phyloP scores from a whole-genome alignment of 2,329 filamentous ascomycete genomes.

The Sporothrix variecibatus region DNA sequence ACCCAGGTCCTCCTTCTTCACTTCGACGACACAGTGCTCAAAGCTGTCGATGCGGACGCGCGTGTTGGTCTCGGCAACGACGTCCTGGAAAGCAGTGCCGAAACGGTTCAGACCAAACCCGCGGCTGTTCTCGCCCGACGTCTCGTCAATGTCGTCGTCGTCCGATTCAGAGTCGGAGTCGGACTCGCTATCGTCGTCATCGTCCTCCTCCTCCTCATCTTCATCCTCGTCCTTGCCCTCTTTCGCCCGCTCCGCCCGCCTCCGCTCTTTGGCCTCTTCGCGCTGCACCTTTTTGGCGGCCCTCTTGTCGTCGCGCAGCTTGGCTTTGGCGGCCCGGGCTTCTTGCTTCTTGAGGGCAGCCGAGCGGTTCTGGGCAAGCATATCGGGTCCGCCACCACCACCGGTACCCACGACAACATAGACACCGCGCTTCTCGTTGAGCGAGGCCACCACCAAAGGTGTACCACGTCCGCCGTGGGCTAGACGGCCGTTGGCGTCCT shows the following conservation, averaged over 20 bases:
- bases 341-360: constrained; percentile 63
- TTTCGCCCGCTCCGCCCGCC: constrained; percentile 46
- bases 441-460: constrained; percentile 84
- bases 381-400: constrained; percentile 76
- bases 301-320: constrained; percentile 59
- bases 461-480: constrained; percentile 71
- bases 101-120: constrained; percentile 85
- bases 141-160: constrained; percentile 44
- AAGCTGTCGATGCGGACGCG: constrained; percentile 93
- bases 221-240: background rate
- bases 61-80: constrained; percentile 86
- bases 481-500: constrained; percentile 69
- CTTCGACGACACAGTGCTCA: constrained; percentile 95
- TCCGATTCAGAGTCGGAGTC: constrained; percentile 41
- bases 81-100: constrained; percentile 92
- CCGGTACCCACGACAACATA: constrained; percentile 94
- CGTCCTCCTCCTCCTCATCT: constrained; percentile 39
- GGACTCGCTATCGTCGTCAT: constrained; percentile 50
- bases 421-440: constrained; percentile 83
- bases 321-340: constrained; percentile 65
- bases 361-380: constrained; percentile 65
- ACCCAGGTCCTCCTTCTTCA: constrained; percentile 91
- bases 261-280: constrained; percentile 63
- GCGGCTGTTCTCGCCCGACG: constrained; percentile 43
- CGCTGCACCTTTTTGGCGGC: constrained; percentile 59